These are phyloP conservation scores for Rhizopus microsporus DNA, from an alignment of 371 early-diverging fungal species.

Conservation along the genomic window DNA sequence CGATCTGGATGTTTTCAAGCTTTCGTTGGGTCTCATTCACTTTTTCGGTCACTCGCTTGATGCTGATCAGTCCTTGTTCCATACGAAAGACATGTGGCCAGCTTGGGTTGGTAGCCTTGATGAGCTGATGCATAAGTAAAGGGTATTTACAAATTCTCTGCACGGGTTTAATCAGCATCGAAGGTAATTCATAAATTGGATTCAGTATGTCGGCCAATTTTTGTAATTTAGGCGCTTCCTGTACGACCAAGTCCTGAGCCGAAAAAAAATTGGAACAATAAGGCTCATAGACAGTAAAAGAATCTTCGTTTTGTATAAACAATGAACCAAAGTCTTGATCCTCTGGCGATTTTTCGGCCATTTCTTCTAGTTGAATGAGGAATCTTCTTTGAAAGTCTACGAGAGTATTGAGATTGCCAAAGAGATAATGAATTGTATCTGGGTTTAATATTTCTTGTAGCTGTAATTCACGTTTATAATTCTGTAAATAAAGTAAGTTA, in stretches of 20 bases:
- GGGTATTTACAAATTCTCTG: constrained; percentile 98
- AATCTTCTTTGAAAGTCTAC: constrained; percentile 97
- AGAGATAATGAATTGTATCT: constrained; percentile 76
- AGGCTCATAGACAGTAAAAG: constrained; percentile 90
- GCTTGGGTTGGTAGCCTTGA: constrained; percentile 71
- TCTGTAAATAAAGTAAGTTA: constrained; percentile 20
- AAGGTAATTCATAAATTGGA: constrained; percentile 82
- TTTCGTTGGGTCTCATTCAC: constrained; percentile 92
- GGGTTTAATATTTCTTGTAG: constrained; percentile 63
- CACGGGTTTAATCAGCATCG: constrained; percentile 94
- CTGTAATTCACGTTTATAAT: constrained; percentile 61
- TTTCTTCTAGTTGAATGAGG: constrained; percentile 87
- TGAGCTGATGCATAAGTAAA: constrained; percentile 80
- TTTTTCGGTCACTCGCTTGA: constrained; percentile 84
- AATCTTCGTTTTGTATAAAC: constrained; percentile 78
- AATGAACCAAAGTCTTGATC: constrained; percentile 91
- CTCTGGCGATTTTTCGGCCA: constrained; percentile 64
- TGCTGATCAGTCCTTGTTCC: constrained; percentile 72
- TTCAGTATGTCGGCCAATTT: constrained; percentile 73
- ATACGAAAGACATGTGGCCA: constrained; percentile 78
- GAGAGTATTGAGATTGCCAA: constrained; percentile 89
- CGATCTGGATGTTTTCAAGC: constrained; percentile 80
- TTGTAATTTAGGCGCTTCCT: constrained; percentile 51
- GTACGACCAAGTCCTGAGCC: constrained; percentile 64
- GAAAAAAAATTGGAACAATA: constrained; percentile 90